Conservation (phyloP, 2,329 filamentous ascomycete species). For the Cytospora piceicola region DNA sequence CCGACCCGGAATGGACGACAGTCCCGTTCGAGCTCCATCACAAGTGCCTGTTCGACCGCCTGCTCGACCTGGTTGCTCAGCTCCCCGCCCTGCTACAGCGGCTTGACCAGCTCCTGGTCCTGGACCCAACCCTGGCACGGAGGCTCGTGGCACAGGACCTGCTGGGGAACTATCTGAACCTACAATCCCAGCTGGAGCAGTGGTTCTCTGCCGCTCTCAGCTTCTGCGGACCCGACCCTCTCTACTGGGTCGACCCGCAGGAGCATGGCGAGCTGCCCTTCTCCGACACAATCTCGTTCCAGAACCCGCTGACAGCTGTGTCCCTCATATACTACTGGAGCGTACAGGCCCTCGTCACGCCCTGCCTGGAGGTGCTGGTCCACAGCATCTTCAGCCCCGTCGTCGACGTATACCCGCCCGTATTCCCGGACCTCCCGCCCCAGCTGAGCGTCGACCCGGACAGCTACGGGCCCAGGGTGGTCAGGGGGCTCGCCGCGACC, state of each 20-base stretch:
- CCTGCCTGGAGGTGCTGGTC: constrained; percentile 52
- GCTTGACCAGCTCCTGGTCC: constrained; percentile 47
- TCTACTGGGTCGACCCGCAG: constrained; percentile 46
- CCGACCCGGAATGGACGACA: constrained; percentile 54
- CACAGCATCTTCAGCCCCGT: constrained; percentile 49
- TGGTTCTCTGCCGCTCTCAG: constrained; percentile 47
- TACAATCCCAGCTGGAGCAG: constrained; percentile 52
- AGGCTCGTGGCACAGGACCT: constrained; percentile 53
- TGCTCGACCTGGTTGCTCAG: constrained; percentile 55
- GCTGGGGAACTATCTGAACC: constrained; percentile 50
- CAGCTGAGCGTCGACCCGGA: constrained; percentile 47
- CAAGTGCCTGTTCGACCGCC: constrained; percentile 54
- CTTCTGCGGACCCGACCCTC: constrained; percentile 36
- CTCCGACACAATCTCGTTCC: constrained; percentile 50
- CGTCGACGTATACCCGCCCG: constrained; percentile 45
- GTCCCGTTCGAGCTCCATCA: constrained; percentile 57
- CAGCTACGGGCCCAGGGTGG: constrained; percentile 51
- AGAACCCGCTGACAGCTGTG: constrained; percentile 48
- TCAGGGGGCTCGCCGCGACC: constrained; percentile 52
- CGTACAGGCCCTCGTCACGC: constrained; percentile 53
- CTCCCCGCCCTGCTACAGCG: constrained; percentile 53
- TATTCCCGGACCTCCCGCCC: constrained; percentile 45
- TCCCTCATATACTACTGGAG: constrained; percentile 60
- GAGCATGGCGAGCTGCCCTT: constrained; percentile 48
- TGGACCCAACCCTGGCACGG: constrained; percentile 47